Base-by-base conservation (phyloP, 2,329 filamentous ascomycete species). In the Aspergillus jensenii region DNA sequence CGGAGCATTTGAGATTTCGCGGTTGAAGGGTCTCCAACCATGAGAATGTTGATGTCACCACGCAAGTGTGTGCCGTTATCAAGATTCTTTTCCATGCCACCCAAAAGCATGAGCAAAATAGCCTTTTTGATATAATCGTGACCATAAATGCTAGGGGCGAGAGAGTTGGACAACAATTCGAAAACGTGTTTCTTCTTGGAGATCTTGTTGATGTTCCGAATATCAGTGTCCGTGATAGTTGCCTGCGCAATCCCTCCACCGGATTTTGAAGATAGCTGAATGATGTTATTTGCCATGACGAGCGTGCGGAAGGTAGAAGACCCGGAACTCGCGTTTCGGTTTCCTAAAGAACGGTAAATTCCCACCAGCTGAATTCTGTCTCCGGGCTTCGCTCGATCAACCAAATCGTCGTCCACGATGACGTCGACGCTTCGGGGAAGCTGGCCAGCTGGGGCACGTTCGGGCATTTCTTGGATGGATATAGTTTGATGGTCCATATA, bases 401-500 rank as follows among this genome's bases (percentile, higher is more conserved):
- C 95, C 53, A 99, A 82, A 72, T 99, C 95, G 73, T 99, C 95
- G 72, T 99, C 95, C 64, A 99, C 81, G 66, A 99, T 93, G 14
- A 98, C 93, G 76, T 99, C 95, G 17, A 99, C 95, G 56, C 93
- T 92, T 54, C 95, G 88, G 59, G 95, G 95, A 63, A 99, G 84
- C 80, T 98, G 95, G 53, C 95, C 95, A 59, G 95, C 93, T 54
- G 95, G 95, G 2, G 95, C 95, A 67, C 93, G 84, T 76, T 99
- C 95, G 0, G 95, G 95, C 95, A 99, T 99, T 79, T 99, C 95
- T 77, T 99, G 95, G 65, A 99, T 97, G 0, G 93, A 97, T 59
- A 99, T 91, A 15, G 91, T 96, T 75, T 99, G 95, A 72, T 99
- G 95, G 73, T 99, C 95, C 70, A 93, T 85, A 77, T 97, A 99